A percentile compares a stretch with the other conserved stretches of the same genome.
These are phyloP conservation scores for Dictyostelium firmibasis DNA, from an alignment of 78 protist genomes.

Conservation along the genomic window DNA sequence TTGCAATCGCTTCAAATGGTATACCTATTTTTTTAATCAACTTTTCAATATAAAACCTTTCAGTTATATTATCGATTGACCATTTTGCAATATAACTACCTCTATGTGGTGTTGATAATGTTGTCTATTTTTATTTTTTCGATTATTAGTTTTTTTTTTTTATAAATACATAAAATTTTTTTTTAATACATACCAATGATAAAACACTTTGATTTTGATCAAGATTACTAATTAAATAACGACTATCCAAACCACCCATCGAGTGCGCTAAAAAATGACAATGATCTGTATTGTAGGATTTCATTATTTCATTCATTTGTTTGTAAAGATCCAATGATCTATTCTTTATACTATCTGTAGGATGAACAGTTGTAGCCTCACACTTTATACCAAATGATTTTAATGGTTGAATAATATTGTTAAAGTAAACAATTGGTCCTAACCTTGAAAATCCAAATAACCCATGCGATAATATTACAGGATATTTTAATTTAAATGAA, in stretches of 20 bases:
- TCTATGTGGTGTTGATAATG: slow-evolving; percentile 70
- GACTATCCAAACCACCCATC: slow-evolving; percentile 59
- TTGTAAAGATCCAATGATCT: background rate
- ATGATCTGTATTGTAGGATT: slow-evolving; percentile 14
- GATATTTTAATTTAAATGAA: slow-evolving; percentile 16
- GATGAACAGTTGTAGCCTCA: slow-evolving; percentile 47
- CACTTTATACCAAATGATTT: background rate
- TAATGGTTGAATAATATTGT: slow-evolving; percentile 20
- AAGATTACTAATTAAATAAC: slow-evolving; percentile 12
- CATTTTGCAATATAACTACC: slow-evolving; percentile 60
- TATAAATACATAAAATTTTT: background rate
- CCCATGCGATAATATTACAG: slow-evolving; percentile 2
- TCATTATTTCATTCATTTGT: background rate
- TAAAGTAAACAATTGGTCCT: slow-evolving; percentile 22
- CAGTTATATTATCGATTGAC: slow-evolving; percentile 7
- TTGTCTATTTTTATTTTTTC: slow-evolving; percentile 9
- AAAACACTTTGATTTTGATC: slow-evolving; percentile 2
- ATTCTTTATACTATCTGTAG: slow-evolving; percentile 52
- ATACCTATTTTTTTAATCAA: background rate
- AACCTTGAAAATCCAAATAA: slow-evolving; percentile 12
- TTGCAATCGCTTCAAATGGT: slow-evolving; percentile 38
- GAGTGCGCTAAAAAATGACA: slow-evolving; percentile 51
- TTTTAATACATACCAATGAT: slow-evolving; percentile 19
- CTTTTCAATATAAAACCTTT: slow-evolving; percentile 16
- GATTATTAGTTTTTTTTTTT: background rate